Base-by-base conservation (phyloP, 2,329 filamentous ascomycete genomes). In the Chalara sp. region DNA sequence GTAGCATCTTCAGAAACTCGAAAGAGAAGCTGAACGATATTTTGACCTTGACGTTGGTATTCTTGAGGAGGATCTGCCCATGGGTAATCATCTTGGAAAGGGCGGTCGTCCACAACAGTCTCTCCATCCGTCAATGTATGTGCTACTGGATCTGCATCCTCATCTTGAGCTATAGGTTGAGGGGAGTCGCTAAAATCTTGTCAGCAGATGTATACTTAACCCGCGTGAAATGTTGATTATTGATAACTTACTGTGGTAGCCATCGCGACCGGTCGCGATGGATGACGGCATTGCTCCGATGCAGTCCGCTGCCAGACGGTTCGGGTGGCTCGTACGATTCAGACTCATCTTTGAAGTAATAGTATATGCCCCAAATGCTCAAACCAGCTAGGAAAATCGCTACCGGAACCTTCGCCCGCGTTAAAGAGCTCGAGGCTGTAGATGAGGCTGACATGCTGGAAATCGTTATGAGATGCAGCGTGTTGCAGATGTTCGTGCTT, bases 1-100 rank as follows among this genome's bases (percentile, higher is more conserved):
- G 91, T 89, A 65, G 96, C 91, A 58, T 97, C 90, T 67, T 96
- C 91, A 0, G 91, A 95, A 44, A 97, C 95, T 52, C 91, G 82
- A 65, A 96, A 97, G 1, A 97, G 76, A 2, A 96, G 75, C 55
- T 84, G 88, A 44, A 95, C 85, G 46, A 95, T 83, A 53, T 90
- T 91, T 62, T 93, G 87, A 6, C 87, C 88, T 33, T 56, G 63
- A 72, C 78, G 51, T 75, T 50, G 71, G 21, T 21, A 21, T 66
- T 50, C 67, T 65, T 48, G 61, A 55, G 37, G 66, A 7, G 49
- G 39, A 32, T 58, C 53, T 11, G 54, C 50, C 51, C 56, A 61
- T 10, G 30, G 44, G 30, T 55, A 59, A 32, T 62, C 61, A 21
- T 62, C 61, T 32, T 60, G 55, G 42, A 53, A 58, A n/a, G 44